Conservation (phyloP, 2,329 filamentous ascomycete genomes). For the Pestalotiopsis sp. region DNA sequence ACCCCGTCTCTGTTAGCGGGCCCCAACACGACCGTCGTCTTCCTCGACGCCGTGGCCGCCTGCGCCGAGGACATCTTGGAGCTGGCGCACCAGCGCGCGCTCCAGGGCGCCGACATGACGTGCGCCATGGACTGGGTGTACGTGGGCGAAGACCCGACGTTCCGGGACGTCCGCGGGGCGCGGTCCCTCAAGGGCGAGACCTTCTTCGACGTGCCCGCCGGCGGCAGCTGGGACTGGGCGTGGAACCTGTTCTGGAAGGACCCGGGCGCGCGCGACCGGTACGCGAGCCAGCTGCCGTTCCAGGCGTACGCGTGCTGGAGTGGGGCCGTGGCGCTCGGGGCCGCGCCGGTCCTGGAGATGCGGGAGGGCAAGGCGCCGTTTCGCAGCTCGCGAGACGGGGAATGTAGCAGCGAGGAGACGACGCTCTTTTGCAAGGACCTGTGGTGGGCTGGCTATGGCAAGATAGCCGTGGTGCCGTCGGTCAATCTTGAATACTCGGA, state of each 20-base stretch:
- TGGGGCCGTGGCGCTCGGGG: slow-evolving; percentile 52
- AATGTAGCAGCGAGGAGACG: slow-evolving; percentile 59
- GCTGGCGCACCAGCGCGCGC: slow-evolving; percentile 48
- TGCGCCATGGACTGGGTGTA: slow-evolving; percentile 63
- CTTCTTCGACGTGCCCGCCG: slow-evolving; percentile 55
- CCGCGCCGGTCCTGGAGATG: slow-evolving; percentile 44
- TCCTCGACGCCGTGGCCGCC: slow-evolving; percentile 56
- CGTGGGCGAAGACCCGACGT: slow-evolving; percentile 44
- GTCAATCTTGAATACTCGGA: slow-evolving; percentile 59
- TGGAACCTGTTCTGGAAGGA: slow-evolving; percentile 58
- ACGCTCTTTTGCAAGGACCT: slow-evolving; percentile 60
- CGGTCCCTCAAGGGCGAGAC: slow-evolving; percentile 54
- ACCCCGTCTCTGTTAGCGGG: slow-evolving; percentile 1
- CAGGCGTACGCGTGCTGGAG: slow-evolving; percentile 67
- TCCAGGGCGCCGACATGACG: slow-evolving; percentile 54
- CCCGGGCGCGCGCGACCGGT: slow-evolving; percentile 33
- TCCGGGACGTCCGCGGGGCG: slow-evolving; percentile 61
- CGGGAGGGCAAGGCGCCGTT: slow-evolving; percentile 43
- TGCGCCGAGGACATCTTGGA: slow-evolving; percentile 61
- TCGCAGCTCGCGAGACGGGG: slow-evolving; percentile 39
- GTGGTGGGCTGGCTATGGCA: slow-evolving; percentile 51
- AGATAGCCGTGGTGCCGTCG: slow-evolving; percentile 57
- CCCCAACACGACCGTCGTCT: slow-evolving; percentile 47
- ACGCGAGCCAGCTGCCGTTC: slow-evolving; percentile 45
- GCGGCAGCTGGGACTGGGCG: slow-evolving; percentile 50